Conservation (phyloP, 2,329 filamentous ascomycete species). For the Ophiocordyceps camponoti-rufipedis region DNA sequence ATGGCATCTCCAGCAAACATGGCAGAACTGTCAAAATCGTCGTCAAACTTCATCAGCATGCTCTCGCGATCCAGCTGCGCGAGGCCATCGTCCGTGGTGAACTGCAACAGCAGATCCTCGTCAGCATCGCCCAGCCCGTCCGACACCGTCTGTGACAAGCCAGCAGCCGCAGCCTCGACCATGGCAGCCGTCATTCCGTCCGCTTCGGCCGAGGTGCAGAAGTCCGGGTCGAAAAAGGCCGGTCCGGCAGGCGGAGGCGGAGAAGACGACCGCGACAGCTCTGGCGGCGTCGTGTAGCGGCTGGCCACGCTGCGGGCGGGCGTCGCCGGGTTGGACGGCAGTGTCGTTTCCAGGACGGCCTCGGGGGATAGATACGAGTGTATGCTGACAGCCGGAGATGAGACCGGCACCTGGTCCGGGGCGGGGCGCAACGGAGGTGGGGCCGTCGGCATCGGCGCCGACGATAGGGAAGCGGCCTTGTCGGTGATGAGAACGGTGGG, state of each 20-base stretch:
- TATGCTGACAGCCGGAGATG: slow-evolving; percentile 20
- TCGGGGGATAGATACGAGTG: slow-evolving; percentile 29
- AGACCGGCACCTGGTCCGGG: slow-evolving; percentile 15
- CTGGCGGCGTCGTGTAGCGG: slow-evolving; percentile 38
- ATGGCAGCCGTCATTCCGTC: slow-evolving; percentile 12
- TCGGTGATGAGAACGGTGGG: slow-evolving; percentile 17
- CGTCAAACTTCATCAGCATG: slow-evolving; percentile 36
- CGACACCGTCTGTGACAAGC: slow-evolving; percentile 7
- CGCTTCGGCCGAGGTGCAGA: slow-evolving; percentile 13
- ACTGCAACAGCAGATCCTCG: slow-evolving; percentile 25
- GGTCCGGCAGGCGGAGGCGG: slow-evolving; percentile 24
- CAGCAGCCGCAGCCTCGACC: background rate
- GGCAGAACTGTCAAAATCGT: slow-evolving; percentile 30
- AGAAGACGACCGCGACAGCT: slow-evolving; percentile 41
- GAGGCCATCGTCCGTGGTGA: slow-evolving; percentile 23
- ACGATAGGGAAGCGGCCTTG: slow-evolving; percentile 22
- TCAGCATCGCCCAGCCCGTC: slow-evolving; percentile 19
- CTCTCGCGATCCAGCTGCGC: slow-evolving; percentile 25
- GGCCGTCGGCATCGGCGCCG: slow-evolving; percentile 21
- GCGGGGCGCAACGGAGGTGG: slow-evolving; percentile 15
- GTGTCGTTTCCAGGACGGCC: slow-evolving; percentile 19
- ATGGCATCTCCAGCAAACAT: slow-evolving; percentile 36
- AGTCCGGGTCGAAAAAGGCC: slow-evolving; percentile 27
- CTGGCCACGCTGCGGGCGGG: slow-evolving; percentile 32
- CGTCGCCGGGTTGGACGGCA: slow-evolving; percentile 20